Evolutionary conservation across 2,329 filamentous ascomycete species (phyloP), one percentile per base, ranked within the genome.

Genomic region (Fusarium sp.): DNA sequence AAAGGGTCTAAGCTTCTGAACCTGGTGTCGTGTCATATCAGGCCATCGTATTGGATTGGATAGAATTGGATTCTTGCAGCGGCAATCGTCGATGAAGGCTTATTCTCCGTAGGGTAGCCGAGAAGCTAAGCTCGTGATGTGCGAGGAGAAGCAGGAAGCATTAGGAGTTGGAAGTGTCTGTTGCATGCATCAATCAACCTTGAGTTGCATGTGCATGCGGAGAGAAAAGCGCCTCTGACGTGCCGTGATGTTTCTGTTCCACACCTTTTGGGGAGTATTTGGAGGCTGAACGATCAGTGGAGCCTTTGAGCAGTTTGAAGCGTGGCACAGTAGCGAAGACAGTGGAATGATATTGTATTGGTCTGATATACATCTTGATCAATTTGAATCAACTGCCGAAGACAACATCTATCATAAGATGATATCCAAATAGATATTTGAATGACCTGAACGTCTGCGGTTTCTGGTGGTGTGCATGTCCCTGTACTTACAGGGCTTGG

Each of bases 401-500:
- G n/a, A 32, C 18, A 25, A 45, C 20, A 22, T 10, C n/a, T 27
- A n/a, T 25, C 45, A 25, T 42, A 20, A 27, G 24, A 29, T 42
- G 10, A 13, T 41, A 53, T 37, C 18, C 34, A 53, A 18, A 8
- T 37, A 37, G 9, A 37, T n/a, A 18, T n/a, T n/a, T n/a, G 25
- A 53, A 13, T 41, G 44, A 11, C 24, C 13, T 52, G 13, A 27
- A 52, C 11, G 10, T 42, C 34, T n/a, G 34, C 18, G 40, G 18
- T 8, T 7, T 46, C 14, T 37, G 59, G 61, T 71, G 69, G 68
- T 74, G 62, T 61, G 62, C 37, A 67, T 66, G 63, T 66, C 60
- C 58, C 59, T 70, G 71, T 67, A 72, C 67, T 74, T 74, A 73
- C 72, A 74, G 67, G 71, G 59, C 69, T 65, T 64, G 44, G 42